These are phyloP conservation scores for Alternaria tenuissima DNA, from an alignment of 2,329 filamentous ascomycete genomes.

Conservation along the genomic window DNA sequence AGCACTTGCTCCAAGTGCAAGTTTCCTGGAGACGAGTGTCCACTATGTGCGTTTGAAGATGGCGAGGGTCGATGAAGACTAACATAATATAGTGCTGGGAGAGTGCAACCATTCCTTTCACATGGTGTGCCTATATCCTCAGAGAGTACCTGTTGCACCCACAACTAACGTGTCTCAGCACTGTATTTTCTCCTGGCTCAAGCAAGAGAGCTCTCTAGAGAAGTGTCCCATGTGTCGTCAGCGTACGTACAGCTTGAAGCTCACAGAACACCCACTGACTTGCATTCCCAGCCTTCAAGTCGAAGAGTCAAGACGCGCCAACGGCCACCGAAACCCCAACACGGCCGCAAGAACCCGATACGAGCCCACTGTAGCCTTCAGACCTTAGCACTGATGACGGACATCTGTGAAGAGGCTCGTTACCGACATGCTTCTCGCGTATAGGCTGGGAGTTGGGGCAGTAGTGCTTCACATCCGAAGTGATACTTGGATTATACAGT, in stretches of 20 bases:
- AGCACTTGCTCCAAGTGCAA: conserved; percentile 98
- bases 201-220: conserved; percentile 90
- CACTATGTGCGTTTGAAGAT: conserved; percentile 71
- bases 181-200: conserved; percentile 95
- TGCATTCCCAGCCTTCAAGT: conserved; percentile 46
- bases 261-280: conserved; percentile 21
- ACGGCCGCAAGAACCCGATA: conserved; percentile 27
- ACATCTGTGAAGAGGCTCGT: background rate
- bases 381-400: background rate
- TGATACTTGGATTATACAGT: conserved; percentile 1
- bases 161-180: conserved; percentile 66
- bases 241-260: conserved; percentile 61
- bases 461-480: background rate
- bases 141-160: background rate
- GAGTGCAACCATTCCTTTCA: conserved; percentile 98
- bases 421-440: background rate
- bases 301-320: conserved; percentile 47
- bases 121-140: conserved; percentile 68
- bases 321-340: conserved; percentile 20
- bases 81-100: conserved; percentile 74
- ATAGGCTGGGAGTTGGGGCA: background rate
- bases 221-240: conserved; percentile 98
- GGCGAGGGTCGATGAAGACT: background rate
- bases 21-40: conserved; percentile 96
- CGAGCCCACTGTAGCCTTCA: conserved; percentile 24